Evolutionary conservation across 148 eudicot species (phyloP).

Genomic region (Diospyros lotus): DNA sequence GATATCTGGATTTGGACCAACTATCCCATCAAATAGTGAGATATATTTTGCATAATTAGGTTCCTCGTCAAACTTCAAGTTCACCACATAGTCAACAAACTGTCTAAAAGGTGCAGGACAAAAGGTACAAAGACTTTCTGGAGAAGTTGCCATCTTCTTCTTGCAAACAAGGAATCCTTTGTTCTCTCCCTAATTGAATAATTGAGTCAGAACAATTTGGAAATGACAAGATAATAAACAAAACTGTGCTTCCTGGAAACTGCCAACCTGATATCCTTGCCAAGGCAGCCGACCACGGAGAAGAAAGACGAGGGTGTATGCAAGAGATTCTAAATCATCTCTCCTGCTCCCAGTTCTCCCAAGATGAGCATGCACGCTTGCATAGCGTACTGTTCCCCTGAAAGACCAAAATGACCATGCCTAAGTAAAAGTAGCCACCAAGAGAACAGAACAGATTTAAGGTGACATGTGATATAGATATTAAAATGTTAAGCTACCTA

Average conservation of each 20-base stretch:
- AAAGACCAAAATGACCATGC: slow-evolving; percentile 15
- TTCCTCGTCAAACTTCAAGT: slow-evolving; percentile 88
- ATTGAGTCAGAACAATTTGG: slow-evolving; percentile 4
- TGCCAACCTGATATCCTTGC: slow-evolving; percentile 84
- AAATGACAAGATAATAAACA: slow-evolving; percentile 1
- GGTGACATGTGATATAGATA: neutral
- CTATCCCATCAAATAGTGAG: slow-evolving; percentile 88
- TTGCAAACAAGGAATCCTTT: slow-evolving; percentile 91
- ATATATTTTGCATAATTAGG: slow-evolving; percentile 88
- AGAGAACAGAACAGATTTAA: neutral
- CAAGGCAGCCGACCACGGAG: slow-evolving; percentile 93
- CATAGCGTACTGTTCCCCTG: slow-evolving; percentile 96
- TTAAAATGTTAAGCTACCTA: slow-evolving; percentile 37
- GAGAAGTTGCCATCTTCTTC: slow-evolving; percentile 94
- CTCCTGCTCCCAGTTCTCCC: slow-evolving; percentile 94
- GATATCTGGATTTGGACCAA: slow-evolving; percentile 87
- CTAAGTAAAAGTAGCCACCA: neutral
- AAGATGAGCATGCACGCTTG: slow-evolving; percentile 97
- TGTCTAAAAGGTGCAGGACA: slow-evolving; percentile 78
- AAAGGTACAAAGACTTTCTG: slow-evolving; percentile 75
- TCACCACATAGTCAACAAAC: slow-evolving; percentile 82
- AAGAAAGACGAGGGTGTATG: slow-evolving; percentile 86
- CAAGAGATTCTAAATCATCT: slow-evolving; percentile 97
- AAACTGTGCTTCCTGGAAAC: slow-evolving; percentile 1
- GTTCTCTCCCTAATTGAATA: slow-evolving; percentile 68